phyloP scores from a whole-genome alignment of 208 protist genomes.

The Naegleria gruberi region DNA sequence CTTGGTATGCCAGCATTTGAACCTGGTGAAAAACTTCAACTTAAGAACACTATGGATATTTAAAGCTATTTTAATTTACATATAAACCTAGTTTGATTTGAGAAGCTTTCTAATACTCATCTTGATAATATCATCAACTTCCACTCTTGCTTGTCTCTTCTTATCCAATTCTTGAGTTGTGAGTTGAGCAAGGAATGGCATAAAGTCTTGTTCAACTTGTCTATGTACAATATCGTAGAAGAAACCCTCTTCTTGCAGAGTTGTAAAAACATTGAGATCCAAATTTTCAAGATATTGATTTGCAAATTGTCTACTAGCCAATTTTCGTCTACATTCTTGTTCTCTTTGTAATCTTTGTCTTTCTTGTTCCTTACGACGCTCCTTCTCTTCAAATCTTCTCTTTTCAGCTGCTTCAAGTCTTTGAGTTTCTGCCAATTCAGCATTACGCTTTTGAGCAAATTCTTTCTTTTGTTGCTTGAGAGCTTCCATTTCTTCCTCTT shows the following conservation, averaged over 20 bases:
- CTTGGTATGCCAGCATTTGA: slow-evolving; percentile 22
- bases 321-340: slow-evolving; percentile 74
- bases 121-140: slow-evolving; percentile 50
- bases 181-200: slow-evolving; percentile 79
- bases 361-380: slow-evolving; percentile 84
- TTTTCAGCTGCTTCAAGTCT: slow-evolving; percentile 84
- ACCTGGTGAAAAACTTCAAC: background rate
- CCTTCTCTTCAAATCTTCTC: slow-evolving; percentile 87
- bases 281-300: slow-evolving; percentile 82
- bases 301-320: slow-evolving; percentile 80
- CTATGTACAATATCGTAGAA: slow-evolving; percentile 83
- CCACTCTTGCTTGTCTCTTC: slow-evolving; percentile 57
- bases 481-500: slow-evolving; percentile 90
- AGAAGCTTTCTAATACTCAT: background rate
- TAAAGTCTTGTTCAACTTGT: slow-evolving; percentile 84
- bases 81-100: background rate
- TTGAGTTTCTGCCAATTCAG: slow-evolving; percentile 87
- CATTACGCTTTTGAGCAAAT: slow-evolving; percentile 85
- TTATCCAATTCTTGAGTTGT: slow-evolving; percentile 67
- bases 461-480: slow-evolving; percentile 84
- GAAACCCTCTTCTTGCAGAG: slow-evolving; percentile 82
- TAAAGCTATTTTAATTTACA: background rate
- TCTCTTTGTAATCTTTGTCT: slow-evolving; percentile 67
- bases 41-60: background rate
- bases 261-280: slow-evolving; percentile 74